These are phyloP conservation scores for Nyssa sinensis DNA, from an alignment of 148 eudicot genomes.

Conservation along the genomic window DNA sequence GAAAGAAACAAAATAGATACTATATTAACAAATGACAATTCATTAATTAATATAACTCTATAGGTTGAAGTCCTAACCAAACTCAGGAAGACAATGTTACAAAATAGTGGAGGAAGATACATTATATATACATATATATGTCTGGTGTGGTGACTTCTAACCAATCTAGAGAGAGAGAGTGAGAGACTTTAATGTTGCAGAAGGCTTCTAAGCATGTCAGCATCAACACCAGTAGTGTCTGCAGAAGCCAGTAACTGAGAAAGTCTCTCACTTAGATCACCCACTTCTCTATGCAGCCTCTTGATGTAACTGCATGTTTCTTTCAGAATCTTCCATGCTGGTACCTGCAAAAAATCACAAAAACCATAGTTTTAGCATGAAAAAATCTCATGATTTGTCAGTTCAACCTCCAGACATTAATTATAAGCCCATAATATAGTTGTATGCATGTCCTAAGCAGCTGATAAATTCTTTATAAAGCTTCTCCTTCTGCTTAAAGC, in stretches of 20 bases:
- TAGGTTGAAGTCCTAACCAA: not conserved
- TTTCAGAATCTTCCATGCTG: slow-evolving; percentile 37
- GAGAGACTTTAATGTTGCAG: slow-evolving; percentile 22
- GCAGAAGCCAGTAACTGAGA: slow-evolving; percentile 36
- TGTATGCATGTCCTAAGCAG: not conserved
- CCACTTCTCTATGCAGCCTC: slow-evolving; percentile 50
- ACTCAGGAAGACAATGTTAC: not conserved
- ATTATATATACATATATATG: not conserved
- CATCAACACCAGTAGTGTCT: slow-evolving; percentile 25
- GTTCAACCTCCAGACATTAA: too few relatives aligned
- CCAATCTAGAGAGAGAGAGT: slow-evolving; percentile 4
- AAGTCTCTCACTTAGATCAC: slow-evolving; percentile 41
- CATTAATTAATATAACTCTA: too few relatives aligned
- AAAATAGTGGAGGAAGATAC: not conserved
- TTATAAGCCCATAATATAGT: too few relatives aligned
- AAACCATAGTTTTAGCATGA: not conserved
- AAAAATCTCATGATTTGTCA: too few relatives aligned
- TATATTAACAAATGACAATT: too few relatives aligned
- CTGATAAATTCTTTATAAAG: too few relatives aligned
- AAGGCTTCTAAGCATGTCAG: slow-evolving; percentile 32
- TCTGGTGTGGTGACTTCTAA: not conserved
- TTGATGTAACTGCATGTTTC: slow-evolving; percentile 53
- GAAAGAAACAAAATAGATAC: not conserved
- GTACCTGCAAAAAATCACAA: slow-evolving; percentile 22
- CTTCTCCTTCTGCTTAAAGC: too few relatives aligned